Base-by-base conservation (phyloP, 768 basidiomycete genomes). In the Tylopilus rubrobrunneus region DNA sequence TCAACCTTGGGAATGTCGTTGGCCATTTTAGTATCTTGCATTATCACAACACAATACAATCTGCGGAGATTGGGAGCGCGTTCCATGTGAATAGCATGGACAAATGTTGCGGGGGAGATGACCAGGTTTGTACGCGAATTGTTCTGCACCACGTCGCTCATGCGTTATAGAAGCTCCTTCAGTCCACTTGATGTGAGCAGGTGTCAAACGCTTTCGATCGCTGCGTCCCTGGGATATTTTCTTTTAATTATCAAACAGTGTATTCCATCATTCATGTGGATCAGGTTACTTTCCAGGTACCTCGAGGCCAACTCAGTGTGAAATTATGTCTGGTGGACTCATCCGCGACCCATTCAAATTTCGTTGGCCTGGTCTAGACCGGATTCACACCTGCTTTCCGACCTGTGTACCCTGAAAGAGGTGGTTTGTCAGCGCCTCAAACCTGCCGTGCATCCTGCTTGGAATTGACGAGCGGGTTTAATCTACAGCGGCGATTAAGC, bases 401-500 rank as follows among this genome's bases (percentile, higher is more conserved):
- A 19, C 49, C 15, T 36, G 45, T 48, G 29, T 42, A 27, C 31
- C 21, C 31, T 27, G 48, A 45, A 36, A 45, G 48, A 51, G 11
- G 33, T 37, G 36, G 51, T 43, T n/a, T 21, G 49, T 37, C 33
- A 56, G 43, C 46, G 52, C 52, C 53, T 56, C 52, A 27, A 55
- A 47, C 50, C 15, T 50, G 51, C 41, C 43, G 23, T 49, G 57
- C 52, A 39, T 65, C 28, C 27, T 48, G 27, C 44, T 31, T 56
- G 31, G 55, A 48, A 37, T 56, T 52, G 49, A 36, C 29, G 42
- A 33, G 11, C 33, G 34, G 41, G n/a, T 56, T 42, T 55, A 37
- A 51, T 33, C 43, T 36, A 50, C 31, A 50, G 57, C 66, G 63
- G 66, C 54, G 59, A 66, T 61, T 62, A 48, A 49, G 45, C 43